Conservation (phyloP, 805 yeast species). For the Cyberlindnera amylophila region DNA sequence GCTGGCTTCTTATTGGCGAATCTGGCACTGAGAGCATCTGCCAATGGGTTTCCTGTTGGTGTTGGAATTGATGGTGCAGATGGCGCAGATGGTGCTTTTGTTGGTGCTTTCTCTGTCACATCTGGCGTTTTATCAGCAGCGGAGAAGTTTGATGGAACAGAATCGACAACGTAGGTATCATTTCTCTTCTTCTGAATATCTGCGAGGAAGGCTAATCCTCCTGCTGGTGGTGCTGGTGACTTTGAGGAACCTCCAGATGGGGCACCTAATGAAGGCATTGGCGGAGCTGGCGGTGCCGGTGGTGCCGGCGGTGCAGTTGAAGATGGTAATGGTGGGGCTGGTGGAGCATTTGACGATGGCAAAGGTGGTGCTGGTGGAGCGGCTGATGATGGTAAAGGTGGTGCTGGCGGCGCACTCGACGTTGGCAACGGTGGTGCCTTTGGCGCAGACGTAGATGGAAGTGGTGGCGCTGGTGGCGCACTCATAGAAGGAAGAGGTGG, state of each 20-base stretch:
- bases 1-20: conserved; percentile 12
- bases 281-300: conserved; percentile 14
- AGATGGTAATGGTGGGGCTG: conserved; percentile 20
- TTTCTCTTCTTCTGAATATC: conserved; percentile 54
- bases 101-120: conserved; percentile 25
- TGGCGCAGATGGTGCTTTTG: conserved; percentile 24
- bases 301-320: conserved; percentile 16
- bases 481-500: conserved; percentile 23
- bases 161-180: conserved; percentile 47
- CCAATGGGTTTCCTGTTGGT: conserved; percentile 16
- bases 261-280: conserved; percentile 6
- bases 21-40: conserved; percentile 18
- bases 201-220: conserved; percentile 54
- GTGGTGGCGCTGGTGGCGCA: conserved; percentile 18
- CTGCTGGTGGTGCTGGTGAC: conserved; percentile 26
- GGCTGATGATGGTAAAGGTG: conserved; percentile 14
- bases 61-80: conserved; percentile 14
- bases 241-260: conserved; percentile 12
- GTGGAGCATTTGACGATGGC: conserved; percentile 20
- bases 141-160: conserved; percentile 25
- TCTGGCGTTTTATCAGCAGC: conserved; percentile 21
- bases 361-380: conserved; percentile 17
- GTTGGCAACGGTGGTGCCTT: conserved; percentile 11
- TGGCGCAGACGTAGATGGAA: conserved; percentile 11
- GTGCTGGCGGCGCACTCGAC: conserved; percentile 5